Conservation (phyloP, 202 grass and related monocot species). For the Schoenoplectus tabernaemontani region DNA sequence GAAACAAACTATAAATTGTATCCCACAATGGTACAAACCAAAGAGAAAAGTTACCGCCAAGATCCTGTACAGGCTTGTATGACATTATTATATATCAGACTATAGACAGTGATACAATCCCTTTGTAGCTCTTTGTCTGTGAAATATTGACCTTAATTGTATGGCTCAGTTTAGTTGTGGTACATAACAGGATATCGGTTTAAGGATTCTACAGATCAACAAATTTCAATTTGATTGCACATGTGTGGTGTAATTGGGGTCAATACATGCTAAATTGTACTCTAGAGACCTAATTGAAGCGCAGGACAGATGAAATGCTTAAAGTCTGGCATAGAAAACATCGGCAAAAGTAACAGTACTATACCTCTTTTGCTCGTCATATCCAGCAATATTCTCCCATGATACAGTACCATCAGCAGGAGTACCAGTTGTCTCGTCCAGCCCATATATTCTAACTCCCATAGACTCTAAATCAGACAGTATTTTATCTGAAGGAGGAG, state of each 20-base stretch:
- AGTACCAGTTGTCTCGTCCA: slow-evolving; percentile 64
- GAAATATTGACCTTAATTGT: background rate
- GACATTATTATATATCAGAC: background rate
- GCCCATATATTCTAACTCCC: slow-evolving; percentile 81
- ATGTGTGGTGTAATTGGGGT: background rate
- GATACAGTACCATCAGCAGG: slow-evolving; percentile 66
- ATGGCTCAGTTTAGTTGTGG: background rate
- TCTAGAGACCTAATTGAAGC: background rate
- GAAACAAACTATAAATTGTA: background rate
- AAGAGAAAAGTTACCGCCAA: background rate
- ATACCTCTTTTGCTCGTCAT: slow-evolving; percentile 82
- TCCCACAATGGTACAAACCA: background rate
- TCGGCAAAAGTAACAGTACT: background rate
- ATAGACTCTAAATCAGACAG: slow-evolving; percentile 80
- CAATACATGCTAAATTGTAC: background rate
- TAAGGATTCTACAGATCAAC: background rate
- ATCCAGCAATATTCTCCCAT: slow-evolving; percentile 91
- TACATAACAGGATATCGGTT: background rate
- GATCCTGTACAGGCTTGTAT: background rate
- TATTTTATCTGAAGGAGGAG: slow-evolving; percentile 54
- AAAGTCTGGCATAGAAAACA: background rate
- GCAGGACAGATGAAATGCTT: background rate
- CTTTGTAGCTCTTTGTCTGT: background rate
- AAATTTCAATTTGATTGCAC: background rate
- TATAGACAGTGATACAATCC: background rate